Evolutionary conservation across 495 filamentous ascomycete genomes (phyloP), one percentile per base, ranked within the genome.

Genomic region (Penicillium riverlandense): DNA sequence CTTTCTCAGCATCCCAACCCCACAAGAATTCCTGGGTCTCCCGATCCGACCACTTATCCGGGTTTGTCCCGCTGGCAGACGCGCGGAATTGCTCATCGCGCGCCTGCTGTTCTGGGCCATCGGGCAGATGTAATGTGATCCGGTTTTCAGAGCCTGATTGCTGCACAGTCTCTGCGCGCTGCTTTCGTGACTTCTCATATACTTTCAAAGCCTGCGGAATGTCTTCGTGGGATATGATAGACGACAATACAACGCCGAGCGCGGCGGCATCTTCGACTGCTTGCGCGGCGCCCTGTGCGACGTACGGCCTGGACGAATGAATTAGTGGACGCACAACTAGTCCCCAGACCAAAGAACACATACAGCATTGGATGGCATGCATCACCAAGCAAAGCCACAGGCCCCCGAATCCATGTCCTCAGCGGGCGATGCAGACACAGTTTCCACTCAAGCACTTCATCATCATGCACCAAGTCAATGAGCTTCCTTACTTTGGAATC

Each of bases 291-390:
- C 76, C 76, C 61, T 79, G 74, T 9, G 66, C 72, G 38, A 70
- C 49, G 28, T 71, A 70, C 0, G 68, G 68, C 3, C 67, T 71
- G 44, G 0, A 6, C 4, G 7, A 16, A 8, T 7, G n/a, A 9
- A 16, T 49, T 45, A 45, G 43, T 30, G n/a, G 44, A 22, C 13
- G 32, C 9, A 38, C 33, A 37, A 44, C 6, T 7, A 37, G 27
- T 12, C 13, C 4, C 40, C 29, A 14, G n/a, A 11, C 6, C 3
- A 32, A 4, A 32, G 15, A 35, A 27, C 10, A 57, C 65, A 44
- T 45, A 69, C 43, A 85, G 71, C 54, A 81, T 84, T 4, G 83
- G 81, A 49, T 87, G 83, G 38, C 80, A 82, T 6, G 83, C 76
- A 54, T 86, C 83, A 15, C 83, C 83, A 14, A 86, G 68, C 35